Percentiles rank a stretch among this genome's conserved stretches.
Evolutionary conservation across 805 yeast species (phyloP).

Genomic region (Wickerhamomyces alni): DNA sequence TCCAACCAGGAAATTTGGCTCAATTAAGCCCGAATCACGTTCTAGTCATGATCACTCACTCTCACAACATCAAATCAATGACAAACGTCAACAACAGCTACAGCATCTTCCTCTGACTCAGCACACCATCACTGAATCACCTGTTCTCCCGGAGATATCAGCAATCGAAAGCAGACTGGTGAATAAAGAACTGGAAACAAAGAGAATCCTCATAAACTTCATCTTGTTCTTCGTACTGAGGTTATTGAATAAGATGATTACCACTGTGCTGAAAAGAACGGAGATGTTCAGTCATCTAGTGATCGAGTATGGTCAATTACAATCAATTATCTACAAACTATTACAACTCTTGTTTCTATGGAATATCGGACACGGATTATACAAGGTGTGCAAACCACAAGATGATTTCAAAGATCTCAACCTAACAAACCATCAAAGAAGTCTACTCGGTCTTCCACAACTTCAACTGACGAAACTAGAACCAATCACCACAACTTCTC

Average conservation of each 20-base stretch:
- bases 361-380: constrained; percentile 26
- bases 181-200: constrained; percentile 35
- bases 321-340: constrained; percentile 1
- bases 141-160: constrained; percentile 10
- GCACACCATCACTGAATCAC: too few species aligned
- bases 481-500: constrained; percentile 8
- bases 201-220: constrained; percentile 27
- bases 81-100: not conserved
- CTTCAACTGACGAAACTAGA: constrained; percentile 3
- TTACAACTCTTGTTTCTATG: constrained; percentile 23
- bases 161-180: constrained; percentile 29
- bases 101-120: constrained; percentile 1
- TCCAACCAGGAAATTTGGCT: not conserved
- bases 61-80: not conserved
- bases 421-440: constrained; percentile 26
- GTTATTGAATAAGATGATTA: constrained; percentile 17
- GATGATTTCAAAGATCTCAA: constrained; percentile 28
- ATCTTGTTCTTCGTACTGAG: constrained; percentile 26
- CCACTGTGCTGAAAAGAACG: constrained; percentile 15
- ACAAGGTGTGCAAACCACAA: constrained; percentile 25
- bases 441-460: constrained; percentile 27
- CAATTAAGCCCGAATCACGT: not conserved
- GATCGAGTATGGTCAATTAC: not conserved
- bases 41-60: not conserved
- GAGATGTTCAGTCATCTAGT: not conserved